Percentiles rank a stretch among this genome's conserved stretches.
phyloP scores from a whole-genome alignment of 2,329 filamentous ascomycete species.

The Didymella pomorum region DNA sequence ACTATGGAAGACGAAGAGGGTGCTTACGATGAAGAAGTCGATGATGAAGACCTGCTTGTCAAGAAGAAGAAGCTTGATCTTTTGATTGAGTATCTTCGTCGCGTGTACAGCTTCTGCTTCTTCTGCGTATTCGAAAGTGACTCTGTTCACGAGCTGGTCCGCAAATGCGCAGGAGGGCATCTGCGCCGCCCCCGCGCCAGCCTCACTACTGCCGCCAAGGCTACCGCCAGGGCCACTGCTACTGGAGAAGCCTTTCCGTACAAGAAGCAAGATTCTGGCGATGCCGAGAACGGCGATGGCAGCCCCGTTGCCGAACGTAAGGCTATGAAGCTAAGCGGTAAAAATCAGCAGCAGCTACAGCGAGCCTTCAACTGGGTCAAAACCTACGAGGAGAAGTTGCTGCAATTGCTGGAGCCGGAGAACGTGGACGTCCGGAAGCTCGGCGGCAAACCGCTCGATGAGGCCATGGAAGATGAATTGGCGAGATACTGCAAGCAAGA shows the following conservation, averaged over 20 bases:
- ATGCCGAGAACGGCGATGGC: slow-evolving; percentile 69
- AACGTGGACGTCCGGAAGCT: slow-evolving; percentile 87
- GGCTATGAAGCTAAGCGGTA: slow-evolving; percentile 69
- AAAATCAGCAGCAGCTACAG: slow-evolving; percentile 89
- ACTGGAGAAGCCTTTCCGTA: slow-evolving; percentile 82
- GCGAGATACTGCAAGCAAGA: slow-evolving; percentile 93
- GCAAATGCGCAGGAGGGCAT: slow-evolving; percentile 97
- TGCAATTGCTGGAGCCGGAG: slow-evolving; percentile 90
- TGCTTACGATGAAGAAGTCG: slow-evolving; percentile 76
- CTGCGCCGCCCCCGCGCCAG: slow-evolving; percentile 88
- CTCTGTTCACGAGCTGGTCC: slow-evolving; percentile 91
- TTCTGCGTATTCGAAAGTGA: slow-evolving; percentile 99
- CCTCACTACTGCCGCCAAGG: slow-evolving; percentile 81
- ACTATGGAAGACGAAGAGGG: slow-evolving; percentile 70
- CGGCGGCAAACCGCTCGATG: slow-evolving; percentile 85
- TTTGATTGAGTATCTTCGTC: slow-evolving; percentile 92
- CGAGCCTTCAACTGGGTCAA: slow-evolving; percentile 98
- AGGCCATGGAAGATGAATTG: slow-evolving; percentile 86
- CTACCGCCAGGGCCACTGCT: slow-evolving; percentile 85
- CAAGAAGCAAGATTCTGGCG: slow-evolving; percentile 76
- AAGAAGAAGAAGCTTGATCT: slow-evolving; percentile 98
- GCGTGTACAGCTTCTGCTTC: slow-evolving; percentile 99
- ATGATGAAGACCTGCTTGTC: slow-evolving; percentile 85
- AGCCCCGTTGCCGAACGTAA: slow-evolving; percentile 78
- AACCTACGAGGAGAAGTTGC: slow-evolving; percentile 96